A percentile compares a stretch with the other conserved stretches of the same genome.
Conservation (phyloP, 306 rosid genomes). For the Cercis canadensis region DNA sequence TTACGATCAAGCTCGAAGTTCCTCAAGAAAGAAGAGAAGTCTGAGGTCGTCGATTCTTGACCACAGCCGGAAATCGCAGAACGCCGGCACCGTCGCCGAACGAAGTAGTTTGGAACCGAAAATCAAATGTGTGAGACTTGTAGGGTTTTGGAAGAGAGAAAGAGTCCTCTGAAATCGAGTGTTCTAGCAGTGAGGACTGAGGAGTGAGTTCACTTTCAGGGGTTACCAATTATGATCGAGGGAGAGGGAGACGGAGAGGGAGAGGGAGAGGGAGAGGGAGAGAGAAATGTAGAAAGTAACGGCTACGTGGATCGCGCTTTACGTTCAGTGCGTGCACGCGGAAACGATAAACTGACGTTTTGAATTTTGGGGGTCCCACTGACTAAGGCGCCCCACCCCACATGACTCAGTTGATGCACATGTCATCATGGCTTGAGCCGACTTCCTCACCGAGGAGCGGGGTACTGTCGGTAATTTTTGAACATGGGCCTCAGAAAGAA, state of each 20-base stretch:
- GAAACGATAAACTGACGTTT: constrained; percentile 42
- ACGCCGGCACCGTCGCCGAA: not conserved
- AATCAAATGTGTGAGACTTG: not conserved
- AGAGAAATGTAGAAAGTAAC: constrained; percentile 35
- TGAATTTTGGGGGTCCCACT: constrained; percentile 44
- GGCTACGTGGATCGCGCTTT: constrained; percentile 53
- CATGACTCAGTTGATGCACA: not conserved
- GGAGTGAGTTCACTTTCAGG: constrained; percentile 3
- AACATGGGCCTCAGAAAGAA: no score
- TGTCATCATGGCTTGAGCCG: constrained; percentile 6
- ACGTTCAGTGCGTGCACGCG: constrained; percentile 45
- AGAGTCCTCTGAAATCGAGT: constrained; percentile 18
- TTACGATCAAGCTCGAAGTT: constrained; percentile 22
- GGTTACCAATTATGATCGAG: not conserved
- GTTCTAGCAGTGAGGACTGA: not conserved
- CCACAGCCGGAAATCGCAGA: constrained; percentile 13
- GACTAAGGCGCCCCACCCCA: not conserved
- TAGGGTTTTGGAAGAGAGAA: not conserved
- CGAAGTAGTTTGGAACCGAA: constrained; percentile 30
- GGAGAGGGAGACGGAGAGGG: not conserved
- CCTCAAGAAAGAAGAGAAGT: constrained; percentile 2
- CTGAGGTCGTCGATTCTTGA: constrained; percentile 27
- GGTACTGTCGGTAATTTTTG: no score
- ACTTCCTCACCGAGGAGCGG: not conserved
- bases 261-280: constrained; percentile 13